Evolutionary conservation across 78 protist genomes (phyloP).

Genomic region (Pelomyxa schiedti): DNA sequence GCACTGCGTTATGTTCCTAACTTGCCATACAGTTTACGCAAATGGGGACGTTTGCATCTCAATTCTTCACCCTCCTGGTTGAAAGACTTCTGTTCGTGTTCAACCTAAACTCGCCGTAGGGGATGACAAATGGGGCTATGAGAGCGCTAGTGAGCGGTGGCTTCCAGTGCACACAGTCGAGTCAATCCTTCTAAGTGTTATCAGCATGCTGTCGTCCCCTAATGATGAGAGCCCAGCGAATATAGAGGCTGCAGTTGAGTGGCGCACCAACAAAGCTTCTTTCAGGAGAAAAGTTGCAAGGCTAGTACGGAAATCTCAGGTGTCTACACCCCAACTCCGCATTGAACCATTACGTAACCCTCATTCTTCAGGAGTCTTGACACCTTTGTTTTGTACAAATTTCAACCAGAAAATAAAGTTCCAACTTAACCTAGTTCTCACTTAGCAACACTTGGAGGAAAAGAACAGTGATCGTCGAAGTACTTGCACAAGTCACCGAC

Average conservation of each 20-base stretch:
- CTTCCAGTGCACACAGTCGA: constrained; percentile 58
- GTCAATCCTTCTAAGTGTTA: constrained; percentile 64
- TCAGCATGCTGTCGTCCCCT: constrained; percentile 83
- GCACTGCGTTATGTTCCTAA: neutral
- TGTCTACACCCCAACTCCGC: too few species aligned
- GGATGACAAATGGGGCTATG: constrained; percentile 84
- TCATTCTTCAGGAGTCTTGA: too few species aligned
- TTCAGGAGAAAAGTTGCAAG: constrained; percentile 40
- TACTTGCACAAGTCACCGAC: too few species aligned
- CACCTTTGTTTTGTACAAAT: too few species aligned
- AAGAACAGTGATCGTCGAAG: too few species aligned
- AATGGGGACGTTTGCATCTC: constrained; percentile 90
- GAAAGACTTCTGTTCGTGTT: too few species aligned
- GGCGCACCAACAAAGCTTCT: constrained; percentile 21
- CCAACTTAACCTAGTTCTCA: too few species aligned
- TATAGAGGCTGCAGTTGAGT: constrained; percentile 85
- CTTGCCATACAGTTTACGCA: constrained; percentile 45
- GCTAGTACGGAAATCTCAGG: constrained; percentile 43
- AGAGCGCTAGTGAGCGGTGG: constrained; percentile 70
- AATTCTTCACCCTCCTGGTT: constrained; percentile 91
- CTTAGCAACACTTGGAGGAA: too few species aligned
- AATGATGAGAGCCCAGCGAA: constrained; percentile 94
- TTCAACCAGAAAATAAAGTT: too few species aligned
- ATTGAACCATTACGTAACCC: too few species aligned
- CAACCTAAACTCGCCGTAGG: too few species aligned